A percentile compares a stretch with the other conserved stretches of the same genome.
Evolutionary conservation across 805 yeast genomes (phyloP).

Genomic region (Candida sanyiensis): DNA sequence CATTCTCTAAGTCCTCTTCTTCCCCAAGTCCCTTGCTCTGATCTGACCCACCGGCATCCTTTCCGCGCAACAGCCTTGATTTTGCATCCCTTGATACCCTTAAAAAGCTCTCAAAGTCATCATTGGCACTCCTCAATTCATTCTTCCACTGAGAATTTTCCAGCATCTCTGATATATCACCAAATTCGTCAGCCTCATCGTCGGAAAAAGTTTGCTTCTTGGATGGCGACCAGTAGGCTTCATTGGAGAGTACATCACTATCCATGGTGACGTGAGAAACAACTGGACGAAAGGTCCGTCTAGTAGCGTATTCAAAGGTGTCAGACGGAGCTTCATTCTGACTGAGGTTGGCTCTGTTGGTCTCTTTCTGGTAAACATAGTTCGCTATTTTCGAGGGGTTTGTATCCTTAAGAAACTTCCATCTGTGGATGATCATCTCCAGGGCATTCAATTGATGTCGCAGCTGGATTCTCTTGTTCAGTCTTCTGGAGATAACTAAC

Average conservation of each 20-base stretch:
- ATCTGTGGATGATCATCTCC: conserved; percentile 32
- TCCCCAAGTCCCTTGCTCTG: too few relatives aligned
- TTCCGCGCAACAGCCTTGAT: too few relatives aligned
- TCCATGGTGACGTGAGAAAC: background rate
- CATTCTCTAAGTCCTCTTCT: too few relatives aligned
- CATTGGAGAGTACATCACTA: conserved; percentile 5
- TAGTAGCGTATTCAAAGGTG: background rate
- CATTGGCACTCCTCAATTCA: conserved; percentile 14
- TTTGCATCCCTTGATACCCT: background rate
- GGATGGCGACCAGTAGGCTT: conserved; percentile 20
- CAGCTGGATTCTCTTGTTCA: conserved; percentile 37
- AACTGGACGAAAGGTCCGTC: background rate
- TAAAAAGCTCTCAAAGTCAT: conserved; percentile 14
- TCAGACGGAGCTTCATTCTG: too few relatives aligned
- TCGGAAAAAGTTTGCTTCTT: background rate
- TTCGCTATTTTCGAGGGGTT: conserved; percentile 6
- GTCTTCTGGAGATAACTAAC: conserved; percentile 49
- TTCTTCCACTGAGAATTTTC: conserved; percentile 18
- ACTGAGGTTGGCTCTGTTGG: background rate
- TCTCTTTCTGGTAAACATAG: background rate
- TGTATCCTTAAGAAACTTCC: conserved; percentile 25
- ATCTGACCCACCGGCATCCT: too few relatives aligned
- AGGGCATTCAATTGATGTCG: conserved; percentile 30
- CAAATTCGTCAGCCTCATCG: conserved; percentile 4
- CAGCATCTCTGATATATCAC: conserved; percentile 15